Conservation (phyloP, 2,329 filamentous ascomycete species). For the Colletotrichum ledebouriae region DNA sequence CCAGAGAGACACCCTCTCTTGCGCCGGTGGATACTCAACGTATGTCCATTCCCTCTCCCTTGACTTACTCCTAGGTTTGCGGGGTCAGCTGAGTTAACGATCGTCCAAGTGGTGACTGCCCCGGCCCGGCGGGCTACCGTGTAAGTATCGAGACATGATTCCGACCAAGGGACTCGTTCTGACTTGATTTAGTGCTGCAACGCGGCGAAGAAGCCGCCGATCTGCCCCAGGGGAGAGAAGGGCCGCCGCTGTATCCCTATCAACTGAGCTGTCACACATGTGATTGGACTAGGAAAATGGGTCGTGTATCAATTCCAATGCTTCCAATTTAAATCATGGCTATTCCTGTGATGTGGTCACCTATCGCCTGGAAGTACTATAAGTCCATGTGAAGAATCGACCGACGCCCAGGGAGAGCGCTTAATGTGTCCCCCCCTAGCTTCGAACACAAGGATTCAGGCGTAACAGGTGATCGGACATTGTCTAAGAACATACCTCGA, state of each 20-base stretch:
- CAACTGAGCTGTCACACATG: not conserved
- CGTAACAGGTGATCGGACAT: too few relatives aligned
- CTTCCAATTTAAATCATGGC: too few relatives aligned
- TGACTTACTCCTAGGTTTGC: not conserved
- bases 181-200: conserved; percentile 35
- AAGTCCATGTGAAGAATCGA: too few relatives aligned
- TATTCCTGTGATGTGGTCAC: too few relatives aligned
- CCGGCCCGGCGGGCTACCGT: conserved; percentile 31
- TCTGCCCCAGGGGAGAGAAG: conserved; percentile 27
- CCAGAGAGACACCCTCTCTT: conserved; percentile 32
- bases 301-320: too few relatives aligned
- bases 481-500: not conserved
- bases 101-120: conserved; percentile 28
- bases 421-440: too few relatives aligned
- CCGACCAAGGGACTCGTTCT: not conserved
- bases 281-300: too few relatives aligned
- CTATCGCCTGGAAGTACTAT: too few relatives aligned
- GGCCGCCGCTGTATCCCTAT: conserved; percentile 30
- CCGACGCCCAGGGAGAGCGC: too few relatives aligned
- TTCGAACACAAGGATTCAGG: too few relatives aligned
- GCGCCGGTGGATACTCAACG: conserved; percentile 35
- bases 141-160: conserved; percentile 13
- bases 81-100: not conserved
- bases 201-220: conserved; percentile 27
- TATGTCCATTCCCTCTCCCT: not conserved